phyloP scores from a whole-genome alignment of 208 protist genomes.

The Novymonas esmeraldas region DNA sequence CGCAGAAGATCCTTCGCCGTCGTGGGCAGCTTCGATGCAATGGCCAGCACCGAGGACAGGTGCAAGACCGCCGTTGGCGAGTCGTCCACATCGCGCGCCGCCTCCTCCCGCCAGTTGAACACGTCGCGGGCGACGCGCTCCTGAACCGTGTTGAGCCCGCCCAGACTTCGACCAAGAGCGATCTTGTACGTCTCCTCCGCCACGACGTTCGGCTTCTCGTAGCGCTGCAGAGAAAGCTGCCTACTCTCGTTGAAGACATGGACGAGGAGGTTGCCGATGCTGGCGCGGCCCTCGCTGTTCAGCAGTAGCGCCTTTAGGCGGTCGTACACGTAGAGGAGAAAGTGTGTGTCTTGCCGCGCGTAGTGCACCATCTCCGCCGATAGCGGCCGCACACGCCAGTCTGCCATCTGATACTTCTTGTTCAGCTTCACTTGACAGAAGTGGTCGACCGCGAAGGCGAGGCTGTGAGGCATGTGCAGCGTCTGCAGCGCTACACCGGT shows the following conservation, averaged over 20 bases:
- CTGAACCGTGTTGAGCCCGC: slow-evolving; percentile 65
- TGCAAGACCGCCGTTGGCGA: slow-evolving; percentile 84
- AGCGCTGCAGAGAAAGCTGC: slow-evolving; percentile 86
- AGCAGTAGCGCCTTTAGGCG: slow-evolving; percentile 78
- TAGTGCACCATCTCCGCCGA: slow-evolving; percentile 97
- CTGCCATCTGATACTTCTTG: slow-evolving; percentile 98
- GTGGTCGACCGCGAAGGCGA: slow-evolving; percentile 95
- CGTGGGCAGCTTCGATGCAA: slow-evolving; percentile 84
- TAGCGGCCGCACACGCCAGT: slow-evolving; percentile 98
- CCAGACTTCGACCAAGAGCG: slow-evolving; percentile 72
- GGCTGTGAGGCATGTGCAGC: slow-evolving; percentile 90
- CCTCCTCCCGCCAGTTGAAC: slow-evolving; percentile 87
- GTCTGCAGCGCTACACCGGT: slow-evolving; percentile 96
- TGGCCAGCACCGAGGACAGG: slow-evolving; percentile 71
- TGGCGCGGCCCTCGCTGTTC: slow-evolving; percentile 74
- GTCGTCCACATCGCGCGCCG: slow-evolving; percentile 81
- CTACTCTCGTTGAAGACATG: slow-evolving; percentile 84
- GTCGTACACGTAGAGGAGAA: slow-evolving; percentile 98
- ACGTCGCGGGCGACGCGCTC: slow-evolving; percentile 62
- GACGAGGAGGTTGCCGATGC: slow-evolving; percentile 82
- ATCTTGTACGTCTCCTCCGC: slow-evolving; percentile 71
- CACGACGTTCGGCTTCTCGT: slow-evolving; percentile 93
- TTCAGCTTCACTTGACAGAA: slow-evolving; percentile 95
- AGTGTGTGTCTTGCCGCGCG: slow-evolving; percentile 98
- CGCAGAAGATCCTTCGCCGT: slow-evolving; percentile 71